Base-by-base conservation (phyloP, 139 green algal species). In the Haematococcus lacustris region DNA sequence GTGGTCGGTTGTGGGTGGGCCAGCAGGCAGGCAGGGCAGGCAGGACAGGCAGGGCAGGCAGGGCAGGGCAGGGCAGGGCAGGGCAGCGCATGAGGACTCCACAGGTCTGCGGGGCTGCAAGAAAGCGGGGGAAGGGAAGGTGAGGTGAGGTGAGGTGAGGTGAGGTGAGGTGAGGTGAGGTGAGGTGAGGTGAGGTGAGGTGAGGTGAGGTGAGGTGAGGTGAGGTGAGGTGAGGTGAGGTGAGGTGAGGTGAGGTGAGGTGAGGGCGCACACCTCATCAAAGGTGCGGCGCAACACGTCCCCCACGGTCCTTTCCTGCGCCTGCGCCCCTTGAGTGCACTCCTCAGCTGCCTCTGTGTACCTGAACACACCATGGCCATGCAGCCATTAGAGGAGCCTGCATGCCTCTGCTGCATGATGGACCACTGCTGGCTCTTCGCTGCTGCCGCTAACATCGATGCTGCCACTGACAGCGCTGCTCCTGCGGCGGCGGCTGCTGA, bases 241-340 rank as follows among this genome's bases (percentile, higher is more conserved):
- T 57, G 47, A 21, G 21, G 21, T 13, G 47, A 28, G 47, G 13
- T 57, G 47, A 13, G 21, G 47, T 57, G 47, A 57, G 47, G 13
- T 57, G n/a, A 28, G 32, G 40, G 61, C 33, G 41, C 63, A 51
- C 34, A 69, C 63, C 63, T 69, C 63, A 51, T 69, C 63, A 69
- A 69, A 69, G 38, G 63, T 69, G 7, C 63, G 34, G 37, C 63
- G n/a, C 2, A 69, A 37, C 63, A 69, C 63, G 35, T 69, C 63
- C 21, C 63, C 63, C 21, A 69, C 38, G 34, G 25, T 47, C 37
- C 63, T 37, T 5, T 69, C 63, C 3, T 35, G 2, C 21, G 32
- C 3, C 35, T 69, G 34, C 2, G 63, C 63, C 32, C 37, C 63
- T 3, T 69, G 34, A n/a, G 63, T 69, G 35, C 63, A 69, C 38